These are phyloP conservation scores for Fusarium torulosum DNA, from an alignment of 2,329 filamentous ascomycete species.

Conservation along the genomic window DNA sequence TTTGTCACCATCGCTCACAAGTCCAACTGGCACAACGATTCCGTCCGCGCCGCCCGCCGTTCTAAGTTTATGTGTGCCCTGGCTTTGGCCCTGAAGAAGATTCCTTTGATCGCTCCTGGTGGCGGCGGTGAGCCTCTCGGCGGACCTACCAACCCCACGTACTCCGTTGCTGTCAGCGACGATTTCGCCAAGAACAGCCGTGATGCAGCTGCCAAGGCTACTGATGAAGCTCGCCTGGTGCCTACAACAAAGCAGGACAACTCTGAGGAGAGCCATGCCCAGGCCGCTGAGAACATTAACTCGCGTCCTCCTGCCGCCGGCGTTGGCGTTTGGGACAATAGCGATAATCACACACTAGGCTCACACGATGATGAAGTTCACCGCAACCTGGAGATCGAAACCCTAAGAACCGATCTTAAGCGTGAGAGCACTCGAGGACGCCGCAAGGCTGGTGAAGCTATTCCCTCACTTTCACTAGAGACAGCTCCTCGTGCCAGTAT, in stretches of 20 bases:
- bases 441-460: constrained; percentile 62
- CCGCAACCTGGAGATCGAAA: constrained; percentile 56
- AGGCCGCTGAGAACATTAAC: constrained; percentile 62
- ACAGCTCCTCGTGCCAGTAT: constrained; percentile 43
- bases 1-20: constrained; percentile 91
- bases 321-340: constrained; percentile 43
- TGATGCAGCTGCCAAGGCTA: constrained; percentile 67
- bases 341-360: constrained; percentile 45
- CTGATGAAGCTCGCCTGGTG: constrained; percentile 75
- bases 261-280: constrained; percentile 55
- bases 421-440: constrained; percentile 63
- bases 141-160: constrained; percentile 80
- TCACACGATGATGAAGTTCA: constrained; percentile 50
- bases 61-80: constrained; percentile 98
- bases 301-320: constrained; percentile 50
- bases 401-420: constrained; percentile 55
- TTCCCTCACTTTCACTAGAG: constrained; percentile 53
- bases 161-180: constrained; percentile 82
- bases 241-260: constrained; percentile 57
- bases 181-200: constrained; percentile 74
- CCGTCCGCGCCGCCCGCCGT: constrained; percentile 81
- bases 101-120: constrained; percentile 87
- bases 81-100: constrained; percentile 83
- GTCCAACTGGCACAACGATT: constrained; percentile 91
- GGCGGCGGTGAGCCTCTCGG: constrained; percentile 74